Conservation (phyloP, 306 rosid genomes). For the Boehmeria nivea region DNA sequence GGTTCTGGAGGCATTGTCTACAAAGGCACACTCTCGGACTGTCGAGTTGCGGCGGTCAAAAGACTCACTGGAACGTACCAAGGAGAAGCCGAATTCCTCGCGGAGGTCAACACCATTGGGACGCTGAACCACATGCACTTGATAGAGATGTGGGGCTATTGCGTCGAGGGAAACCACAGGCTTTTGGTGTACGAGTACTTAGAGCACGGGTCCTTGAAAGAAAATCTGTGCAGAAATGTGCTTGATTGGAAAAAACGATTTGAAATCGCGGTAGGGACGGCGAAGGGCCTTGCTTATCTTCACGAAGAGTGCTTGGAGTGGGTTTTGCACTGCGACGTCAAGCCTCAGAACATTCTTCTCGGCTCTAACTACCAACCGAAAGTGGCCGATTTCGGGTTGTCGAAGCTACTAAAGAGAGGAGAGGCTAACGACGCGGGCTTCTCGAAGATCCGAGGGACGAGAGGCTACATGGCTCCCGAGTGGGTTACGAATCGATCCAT, state of each 20-base stretch:
- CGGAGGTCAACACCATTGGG: slow-evolving; percentile 52
- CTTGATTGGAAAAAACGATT: slow-evolving; percentile 45
- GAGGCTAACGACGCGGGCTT: slow-evolving; percentile 25
- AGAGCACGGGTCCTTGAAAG: slow-evolving; percentile 43
- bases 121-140: slow-evolving; percentile 56
- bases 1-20: slow-evolving; percentile 50
- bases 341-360: slow-evolving; percentile 60
- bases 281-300: slow-evolving; percentile 53
- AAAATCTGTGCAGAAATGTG: slow-evolving; percentile 21
- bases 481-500: slow-evolving; percentile 51
- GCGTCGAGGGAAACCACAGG: slow-evolving; percentile 50
- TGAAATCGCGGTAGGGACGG: slow-evolving; percentile 48
- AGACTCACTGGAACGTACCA: slow-evolving; percentile 31
- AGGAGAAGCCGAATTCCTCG: slow-evolving; percentile 56
- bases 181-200: slow-evolving; percentile 49
- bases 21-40: slow-evolving; percentile 37
- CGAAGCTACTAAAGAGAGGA: slow-evolving; percentile 39
- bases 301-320: slow-evolving; percentile 71
- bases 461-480: slow-evolving; percentile 74
- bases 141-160: slow-evolving; percentile 58
- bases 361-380: slow-evolving; percentile 44
- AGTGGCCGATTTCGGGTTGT: slow-evolving; percentile 61
- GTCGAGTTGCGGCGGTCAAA: slow-evolving; percentile 38
- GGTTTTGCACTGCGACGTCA: slow-evolving; percentile 70
- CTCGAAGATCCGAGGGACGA: slow-evolving; percentile 50